These are phyloP conservation scores for Artemisia tridentata DNA, from an alignment of 129 eudicot species.

Conservation along the genomic window DNA sequence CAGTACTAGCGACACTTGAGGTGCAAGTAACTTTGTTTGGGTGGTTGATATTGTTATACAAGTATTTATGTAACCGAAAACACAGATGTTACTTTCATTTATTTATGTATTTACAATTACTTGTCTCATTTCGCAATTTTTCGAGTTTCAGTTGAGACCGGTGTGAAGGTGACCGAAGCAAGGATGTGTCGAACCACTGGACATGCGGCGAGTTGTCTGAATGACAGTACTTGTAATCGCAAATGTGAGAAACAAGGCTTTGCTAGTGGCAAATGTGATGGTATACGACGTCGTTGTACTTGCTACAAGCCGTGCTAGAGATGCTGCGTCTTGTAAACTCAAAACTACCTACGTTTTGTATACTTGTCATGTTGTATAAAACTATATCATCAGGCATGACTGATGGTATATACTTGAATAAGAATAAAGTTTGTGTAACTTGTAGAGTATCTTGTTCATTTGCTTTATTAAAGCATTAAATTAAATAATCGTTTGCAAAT, in stretches of 20 bases:
- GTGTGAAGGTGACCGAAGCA: conserved; percentile 29
- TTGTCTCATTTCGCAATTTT: neutral
- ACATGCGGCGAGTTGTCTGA: conserved; percentile 15
- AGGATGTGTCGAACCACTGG: conserved; percentile 23
- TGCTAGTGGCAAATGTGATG: too few species aligned
- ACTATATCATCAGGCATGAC: neutral
- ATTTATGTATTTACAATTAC: too few species aligned
- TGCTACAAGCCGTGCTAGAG: conserved; percentile 29
- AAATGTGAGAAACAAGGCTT: too few species aligned
- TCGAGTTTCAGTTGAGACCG: conserved; percentile 16
- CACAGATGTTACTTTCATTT: too few species aligned
- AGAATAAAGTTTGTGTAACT: conserved; percentile 5
- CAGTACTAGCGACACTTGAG: too few species aligned
- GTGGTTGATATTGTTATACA: too few species aligned
- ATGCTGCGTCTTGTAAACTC: neutral
- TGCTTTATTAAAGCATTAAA: too few species aligned
- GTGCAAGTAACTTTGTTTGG: too few species aligned
- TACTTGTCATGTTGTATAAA: neutral
- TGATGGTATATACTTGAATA: conserved; percentile 1
- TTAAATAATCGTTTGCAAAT: too few species aligned
- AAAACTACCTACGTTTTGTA: conserved; percentile 2
- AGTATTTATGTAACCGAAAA: too few species aligned
- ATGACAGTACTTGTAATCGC: too few species aligned
- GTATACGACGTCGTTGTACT: conserved; percentile 21
- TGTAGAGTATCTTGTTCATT: neutral